Evolutionary conservation across 805 yeast genomes (phyloP), one percentile per base, ranked within the genome.

Genomic region (Candida jianshihensis): DNA sequence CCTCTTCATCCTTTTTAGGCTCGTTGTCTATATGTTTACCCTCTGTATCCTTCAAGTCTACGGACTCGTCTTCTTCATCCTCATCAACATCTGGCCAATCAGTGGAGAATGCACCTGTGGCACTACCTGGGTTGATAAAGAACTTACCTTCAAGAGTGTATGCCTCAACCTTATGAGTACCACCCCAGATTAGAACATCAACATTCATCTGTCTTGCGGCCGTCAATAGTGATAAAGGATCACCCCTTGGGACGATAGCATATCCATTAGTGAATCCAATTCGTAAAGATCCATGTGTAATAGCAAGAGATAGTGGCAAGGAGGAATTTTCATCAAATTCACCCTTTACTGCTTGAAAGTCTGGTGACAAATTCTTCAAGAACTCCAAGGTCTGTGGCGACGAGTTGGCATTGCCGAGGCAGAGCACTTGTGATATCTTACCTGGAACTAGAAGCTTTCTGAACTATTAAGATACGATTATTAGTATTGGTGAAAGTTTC

Each of bases 71-170:
- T 16, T 59, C 63, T 7, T 58, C 61, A 5, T 55, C 67, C 4
- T 70, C 68, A 3, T 71, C 79, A 15, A 71, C 76, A 3, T 67
- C 70, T 39, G 78, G 78, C 61, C 78, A 75, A 50, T 78, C 81
- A 22, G 83, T 71, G 30, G 72, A 71, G 46, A 72, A 76, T 0
- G 97, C 96, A 19, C 98, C 98, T 0, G 97, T 89, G 29, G 95
- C 95, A 54, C 95, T 82, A 0, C 98, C 98, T 0, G 98, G 97
- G 56, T 86, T 90, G n/a, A 92, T 72, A 53, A 92, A 92, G 57
- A 89, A 86, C 59, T 85, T 86, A 17, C 94, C 95, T 46, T 88
- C 97, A 39, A 89, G 63, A 9, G 92, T 84, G 53, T 88, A 90
- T 0, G 97, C 96, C 54, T 90, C 97, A 5, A 87, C 94, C 45